These are phyloP conservation scores for Coleophoma eucalyptorum DNA, from an alignment of 2,329 filamentous ascomycete genomes.

Conservation along the genomic window DNA sequence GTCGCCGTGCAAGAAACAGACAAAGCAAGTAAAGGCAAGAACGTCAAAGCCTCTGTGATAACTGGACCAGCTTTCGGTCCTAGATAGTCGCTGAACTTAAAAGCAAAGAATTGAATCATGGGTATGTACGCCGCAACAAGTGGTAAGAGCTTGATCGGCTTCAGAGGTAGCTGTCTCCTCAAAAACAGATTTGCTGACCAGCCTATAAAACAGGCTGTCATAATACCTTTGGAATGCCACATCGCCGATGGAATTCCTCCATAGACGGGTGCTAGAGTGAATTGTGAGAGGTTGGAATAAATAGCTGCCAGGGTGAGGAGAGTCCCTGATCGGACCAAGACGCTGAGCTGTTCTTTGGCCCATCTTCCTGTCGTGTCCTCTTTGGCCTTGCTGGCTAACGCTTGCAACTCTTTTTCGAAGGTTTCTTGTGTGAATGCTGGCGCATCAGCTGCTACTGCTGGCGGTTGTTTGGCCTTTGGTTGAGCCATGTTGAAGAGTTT, in stretches of 20 bases:
- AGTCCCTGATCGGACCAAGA: slow-evolving; percentile 31
- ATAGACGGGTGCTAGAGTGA: slow-evolving; percentile 82
- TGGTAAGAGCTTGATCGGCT: slow-evolving; percentile 56
- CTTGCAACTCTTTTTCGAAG: slow-evolving; percentile 29
- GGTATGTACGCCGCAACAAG: slow-evolving; percentile 75
- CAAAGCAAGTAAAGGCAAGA: slow-evolving; percentile 65
- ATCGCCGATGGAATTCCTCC: slow-evolving; percentile 74
- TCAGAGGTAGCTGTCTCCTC: slow-evolving; percentile 41
- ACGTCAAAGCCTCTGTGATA: slow-evolving; percentile 68
- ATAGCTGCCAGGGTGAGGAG: slow-evolving; percentile 56
- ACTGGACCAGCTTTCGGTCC: slow-evolving; percentile 71
- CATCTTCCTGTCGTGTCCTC: slow-evolving; percentile 27
- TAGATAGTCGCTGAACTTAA: slow-evolving; percentile 59
- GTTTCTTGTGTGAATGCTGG: slow-evolving; percentile 27
- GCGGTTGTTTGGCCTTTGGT: slow-evolving; percentile 5
- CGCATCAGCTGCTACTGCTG: slow-evolving; percentile 4
- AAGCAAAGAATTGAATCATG: slow-evolving; percentile 67
- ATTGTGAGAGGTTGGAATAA: slow-evolving; percentile 67
- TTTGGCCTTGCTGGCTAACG: slow-evolving; percentile 25
- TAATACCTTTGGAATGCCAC: slow-evolving; percentile 66
- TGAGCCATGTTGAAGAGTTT: not conserved
- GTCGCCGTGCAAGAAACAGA: slow-evolving; percentile 61
- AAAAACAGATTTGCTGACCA: slow-evolving; percentile 65
- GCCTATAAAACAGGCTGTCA: slow-evolving; percentile 64
- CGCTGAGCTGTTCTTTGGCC: slow-evolving; percentile 19